Base-by-base conservation (phyloP, 495 filamentous ascomycete genomes). In the Aspergillus ostianus region DNA sequence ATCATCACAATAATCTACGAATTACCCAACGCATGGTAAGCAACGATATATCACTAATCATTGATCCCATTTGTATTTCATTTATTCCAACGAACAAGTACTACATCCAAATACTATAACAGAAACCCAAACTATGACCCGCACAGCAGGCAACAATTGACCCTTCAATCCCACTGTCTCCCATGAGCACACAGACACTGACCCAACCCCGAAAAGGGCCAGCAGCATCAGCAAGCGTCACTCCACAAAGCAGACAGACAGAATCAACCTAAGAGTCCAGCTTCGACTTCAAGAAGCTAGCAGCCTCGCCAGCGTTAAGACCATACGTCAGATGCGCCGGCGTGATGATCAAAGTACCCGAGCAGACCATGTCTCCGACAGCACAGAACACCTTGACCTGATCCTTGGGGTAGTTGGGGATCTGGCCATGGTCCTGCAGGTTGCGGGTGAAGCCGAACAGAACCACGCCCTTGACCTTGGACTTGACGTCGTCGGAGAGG, bases 381-480 rank as follows among this genome's bases (percentile, higher is more conserved):
- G 75, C 74, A 63, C 84, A 86, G 61, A 78, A 77, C 19, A 83
- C 80, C 59, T 79, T 65, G 29, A 73, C 68, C 57, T 78, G 72
- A 21, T 65, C 67, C 19, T 67, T 53, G 27, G 77, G 75, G 62
- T 81, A 82, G 45, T 74, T 73, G 30, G 77, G 77, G 58, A 84
- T 75, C 45, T 70, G 64, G 2, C 78, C 75, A 7, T 65, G 55
- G 55, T 84, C 73, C 64, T 82, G 80, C 41, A 75, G 64, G 63
- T 84, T 84, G 59, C 82, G 78, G 46, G 84, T 85, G 66, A 83
- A 83, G 2, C 84, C 82, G 55, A 78, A 85, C 3, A 80, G 69
- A 29, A 82, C 76, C 2, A 81, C 81, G 7, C 79, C 81, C 46
- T 74, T 77, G 59, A 85, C 76, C 63, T 75, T 72, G 49, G 72